These are phyloP conservation scores for Fusarium napiforme DNA, from an alignment of 2,329 filamentous ascomycete species.

Conservation along the genomic window DNA sequence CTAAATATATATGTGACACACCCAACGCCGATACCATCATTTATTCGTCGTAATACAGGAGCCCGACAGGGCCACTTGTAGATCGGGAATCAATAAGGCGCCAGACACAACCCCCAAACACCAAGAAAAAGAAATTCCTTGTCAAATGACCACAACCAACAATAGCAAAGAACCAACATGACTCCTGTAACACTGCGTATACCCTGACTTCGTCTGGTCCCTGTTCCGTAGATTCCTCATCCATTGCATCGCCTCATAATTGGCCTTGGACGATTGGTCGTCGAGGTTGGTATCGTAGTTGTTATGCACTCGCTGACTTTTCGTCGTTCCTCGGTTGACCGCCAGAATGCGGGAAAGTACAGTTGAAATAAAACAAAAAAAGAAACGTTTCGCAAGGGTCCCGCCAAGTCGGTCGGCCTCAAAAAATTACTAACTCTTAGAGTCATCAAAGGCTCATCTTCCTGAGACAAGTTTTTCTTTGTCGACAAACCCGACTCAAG, in stretches of 20 bases:
- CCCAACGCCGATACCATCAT: constrained; percentile 34
- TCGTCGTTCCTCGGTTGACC: constrained; percentile 29
- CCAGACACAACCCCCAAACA: constrained; percentile 26
- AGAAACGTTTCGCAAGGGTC: constrained; percentile 37
- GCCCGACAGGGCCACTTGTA: constrained; percentile 22
- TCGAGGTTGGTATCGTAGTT: constrained; percentile 22
- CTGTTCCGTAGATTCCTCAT: constrained; percentile 1
- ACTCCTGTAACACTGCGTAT: constrained; percentile 6
- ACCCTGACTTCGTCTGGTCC: not conserved
- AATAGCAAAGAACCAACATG: constrained; percentile 5
- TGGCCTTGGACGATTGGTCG: constrained; percentile 1
- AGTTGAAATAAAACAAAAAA: constrained; percentile 23
- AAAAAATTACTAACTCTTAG: constrained; percentile 24
- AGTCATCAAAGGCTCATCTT: constrained; percentile 14
- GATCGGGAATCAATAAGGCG: constrained; percentile 34
- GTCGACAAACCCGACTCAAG: constrained; percentile 14
- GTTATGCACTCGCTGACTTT: constrained; percentile 28
- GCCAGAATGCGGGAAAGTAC: constrained; percentile 32
- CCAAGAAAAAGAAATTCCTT: constrained; percentile 29
- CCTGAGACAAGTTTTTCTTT: constrained; percentile 18
- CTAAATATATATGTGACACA: constrained; percentile 35
- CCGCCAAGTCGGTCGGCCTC: constrained; percentile 34
- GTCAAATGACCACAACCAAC: constrained; percentile 11
- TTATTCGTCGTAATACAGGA: constrained; percentile 36
- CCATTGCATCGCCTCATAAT: not conserved